Conservation (phyloP, 352 stramenopile species). For the Nothophytophthora sp. region DNA sequence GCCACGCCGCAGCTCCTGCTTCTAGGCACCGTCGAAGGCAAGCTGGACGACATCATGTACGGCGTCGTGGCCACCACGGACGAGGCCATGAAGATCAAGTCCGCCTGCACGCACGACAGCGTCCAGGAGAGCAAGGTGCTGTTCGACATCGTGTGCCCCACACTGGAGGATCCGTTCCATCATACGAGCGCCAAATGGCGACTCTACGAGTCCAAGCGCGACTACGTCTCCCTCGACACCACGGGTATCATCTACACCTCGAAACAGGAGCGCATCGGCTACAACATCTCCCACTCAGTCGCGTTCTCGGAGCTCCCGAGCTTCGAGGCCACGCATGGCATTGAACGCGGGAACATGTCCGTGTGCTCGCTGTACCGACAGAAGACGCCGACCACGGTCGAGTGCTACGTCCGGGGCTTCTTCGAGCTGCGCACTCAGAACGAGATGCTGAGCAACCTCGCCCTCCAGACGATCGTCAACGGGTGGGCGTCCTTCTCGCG, state of each 20-base stretch:
- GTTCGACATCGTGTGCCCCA: constrained; percentile 45
- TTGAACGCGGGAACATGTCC: constrained; percentile 52
- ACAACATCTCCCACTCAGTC: constrained; percentile 45
- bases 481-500: constrained; percentile 32
- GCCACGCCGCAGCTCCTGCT: constrained; percentile 40
- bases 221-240: constrained; percentile 38
- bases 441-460: constrained; percentile 30
- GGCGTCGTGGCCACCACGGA: constrained; percentile 35
- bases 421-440: constrained; percentile 39
- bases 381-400: constrained; percentile 26
- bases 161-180: constrained; percentile 53
- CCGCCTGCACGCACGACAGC: constrained; percentile 47
- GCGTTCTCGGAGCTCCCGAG: constrained; percentile 32
- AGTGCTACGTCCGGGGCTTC: constrained; percentile 48
- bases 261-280: constrained; percentile 36
- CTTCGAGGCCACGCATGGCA: constrained; percentile 24
- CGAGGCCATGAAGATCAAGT: constrained; percentile 50
- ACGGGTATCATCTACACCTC: constrained; percentile 28
- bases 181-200: constrained; percentile 40
- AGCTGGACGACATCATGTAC: constrained; percentile 54
- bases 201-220: constrained; percentile 29
- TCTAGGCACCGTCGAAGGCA: constrained; percentile 40
- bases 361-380: constrained; percentile 43
- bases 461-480: constrained; percentile 29
- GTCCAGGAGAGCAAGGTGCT: constrained; percentile 54